phyloP scores from a whole-genome alignment of 2,329 filamentous ascomycete genomes.

The Metarhizium robertsii region DNA sequence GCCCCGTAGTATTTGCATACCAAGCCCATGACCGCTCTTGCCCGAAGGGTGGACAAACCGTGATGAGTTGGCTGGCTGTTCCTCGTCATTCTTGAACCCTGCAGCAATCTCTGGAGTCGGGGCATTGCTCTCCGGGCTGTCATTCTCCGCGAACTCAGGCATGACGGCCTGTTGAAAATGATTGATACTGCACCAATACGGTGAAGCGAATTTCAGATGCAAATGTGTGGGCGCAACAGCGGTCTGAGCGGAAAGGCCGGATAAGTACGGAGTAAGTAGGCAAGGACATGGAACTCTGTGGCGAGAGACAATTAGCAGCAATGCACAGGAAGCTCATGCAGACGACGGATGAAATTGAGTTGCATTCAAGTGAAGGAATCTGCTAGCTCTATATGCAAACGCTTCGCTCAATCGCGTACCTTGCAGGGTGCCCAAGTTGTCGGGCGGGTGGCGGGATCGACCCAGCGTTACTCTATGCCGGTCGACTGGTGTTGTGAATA shows the following conservation, averaged over 20 bases:
- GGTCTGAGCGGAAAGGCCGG: slow-evolving; percentile 1
- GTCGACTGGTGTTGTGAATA: background rate
- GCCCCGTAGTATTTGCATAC: slow-evolving; percentile 42
- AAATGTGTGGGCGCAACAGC: background rate
- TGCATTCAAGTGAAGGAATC: background rate
- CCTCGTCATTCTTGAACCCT: slow-evolving; percentile 12
- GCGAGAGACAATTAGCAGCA: background rate
- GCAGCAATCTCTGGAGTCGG: slow-evolving; percentile 21
- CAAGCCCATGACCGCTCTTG: slow-evolving; percentile 39
- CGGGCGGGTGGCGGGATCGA: background rate
- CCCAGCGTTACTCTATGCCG: background rate
- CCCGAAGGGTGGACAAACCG: slow-evolving; percentile 41
- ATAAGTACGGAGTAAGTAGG: background rate
- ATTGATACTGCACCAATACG: background rate
- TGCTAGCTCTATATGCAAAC: background rate
- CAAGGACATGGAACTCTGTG: background rate
- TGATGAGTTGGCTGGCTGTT: slow-evolving; percentile 7
- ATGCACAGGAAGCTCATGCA: background rate
- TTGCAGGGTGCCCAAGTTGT: background rate
- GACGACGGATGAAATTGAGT: background rate
- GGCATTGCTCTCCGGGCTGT: slow-evolving; percentile 14
- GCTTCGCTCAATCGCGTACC: background rate
- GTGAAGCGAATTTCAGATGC: background rate
- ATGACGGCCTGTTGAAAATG: slow-evolving; percentile 10
- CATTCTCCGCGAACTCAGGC: slow-evolving; percentile 14